Evolutionary conservation across 768 basidiomycete species (phyloP), one percentile per base, ranked within the genome.

Genomic region (Suillus spraguei): DNA sequence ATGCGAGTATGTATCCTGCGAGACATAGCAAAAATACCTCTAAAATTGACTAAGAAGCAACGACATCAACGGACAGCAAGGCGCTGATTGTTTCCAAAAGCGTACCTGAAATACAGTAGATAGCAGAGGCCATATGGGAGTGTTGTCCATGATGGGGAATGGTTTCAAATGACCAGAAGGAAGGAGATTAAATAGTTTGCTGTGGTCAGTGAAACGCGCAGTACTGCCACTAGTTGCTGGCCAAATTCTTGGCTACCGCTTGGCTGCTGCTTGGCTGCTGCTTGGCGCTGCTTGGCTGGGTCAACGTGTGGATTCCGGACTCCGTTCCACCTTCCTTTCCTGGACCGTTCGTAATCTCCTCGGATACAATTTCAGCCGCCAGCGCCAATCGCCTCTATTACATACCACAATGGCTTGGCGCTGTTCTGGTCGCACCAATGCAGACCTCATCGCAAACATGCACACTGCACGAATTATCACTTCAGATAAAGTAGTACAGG

Each of bases 1-100:
- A 75, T 1, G 96, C 93, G 44, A 98, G 87, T 32, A 88, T 79
- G 73, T 91, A 94, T 2, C 95, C 95, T 0, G 91, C 89, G 4
- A 92, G 71, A 78, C 94, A 96, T 63, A 95, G 80, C 49, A 97
- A 67, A 72, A 95, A 92, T 50, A 97, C 95, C 76, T 97, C 88
- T 36, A 92, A 79, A 65, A 97, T 95, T 10, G 94, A 94, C 94
- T 96, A 59, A 32, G 17, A 20, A 39, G 0, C 5, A 0, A 7
- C 5, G 7, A n/a, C 16, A 22, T 35, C 67, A 24, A 64, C 5
- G 5, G 0, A 46, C 14, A 32, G 28, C 16, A 17, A 9, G 0
- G 14, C 5, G 9, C 3, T 10, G 5, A n/a, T 14, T 14, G 20
- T n/a, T n/a, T 6, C n/a, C 6, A 9, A 38, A 16, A 3, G 38